phyloP scores from a whole-genome alignment of 345 rosid genomes.

The Lepidium didymum region DNA sequence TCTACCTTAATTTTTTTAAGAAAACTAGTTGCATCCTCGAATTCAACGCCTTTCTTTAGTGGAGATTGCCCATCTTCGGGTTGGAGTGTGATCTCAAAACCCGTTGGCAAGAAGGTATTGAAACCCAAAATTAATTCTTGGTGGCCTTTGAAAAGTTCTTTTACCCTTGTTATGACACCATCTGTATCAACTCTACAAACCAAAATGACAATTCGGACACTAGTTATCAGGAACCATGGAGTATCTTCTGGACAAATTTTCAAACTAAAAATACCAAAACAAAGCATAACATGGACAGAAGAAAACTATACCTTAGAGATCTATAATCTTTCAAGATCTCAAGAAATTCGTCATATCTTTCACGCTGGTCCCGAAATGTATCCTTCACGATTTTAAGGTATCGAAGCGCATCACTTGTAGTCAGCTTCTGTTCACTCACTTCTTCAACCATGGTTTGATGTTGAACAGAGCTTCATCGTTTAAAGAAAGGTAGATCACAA shows the following conservation, averaged over 20 bases:
- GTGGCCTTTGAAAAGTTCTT: conserved; percentile 71
- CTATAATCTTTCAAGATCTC: conserved; percentile 59
- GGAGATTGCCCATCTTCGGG: conserved; percentile 48
- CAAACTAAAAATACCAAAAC: background rate
- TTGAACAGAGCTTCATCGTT: conserved; percentile 52
- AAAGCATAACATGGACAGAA: background rate
- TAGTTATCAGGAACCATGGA: background rate
- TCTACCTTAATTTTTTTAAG: conserved; percentile 71
- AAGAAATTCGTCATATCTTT: conserved; percentile 1
- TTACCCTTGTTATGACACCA: conserved; percentile 62
- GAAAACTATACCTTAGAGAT: conserved; percentile 44
- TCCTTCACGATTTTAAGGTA: conserved; percentile 69
- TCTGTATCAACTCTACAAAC: conserved; percentile 48
- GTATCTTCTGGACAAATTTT: background rate
- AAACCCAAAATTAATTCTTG: conserved; percentile 68
- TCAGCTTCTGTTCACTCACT: conserved; percentile 42
- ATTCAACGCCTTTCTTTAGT: conserved; percentile 61
- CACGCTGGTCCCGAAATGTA: background rate
- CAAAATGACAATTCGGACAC: background rate
- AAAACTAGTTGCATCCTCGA: conserved; percentile 66
- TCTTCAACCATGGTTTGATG: conserved; percentile 33
- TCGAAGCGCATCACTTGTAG: conserved; percentile 61
- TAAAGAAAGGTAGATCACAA: background rate
- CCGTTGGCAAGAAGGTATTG: conserved; percentile 74
- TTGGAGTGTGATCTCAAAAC: conserved; percentile 64